Conservation (phyloP, 1,284 basidiomycete species). For the Sparassis latifolia region DNA sequence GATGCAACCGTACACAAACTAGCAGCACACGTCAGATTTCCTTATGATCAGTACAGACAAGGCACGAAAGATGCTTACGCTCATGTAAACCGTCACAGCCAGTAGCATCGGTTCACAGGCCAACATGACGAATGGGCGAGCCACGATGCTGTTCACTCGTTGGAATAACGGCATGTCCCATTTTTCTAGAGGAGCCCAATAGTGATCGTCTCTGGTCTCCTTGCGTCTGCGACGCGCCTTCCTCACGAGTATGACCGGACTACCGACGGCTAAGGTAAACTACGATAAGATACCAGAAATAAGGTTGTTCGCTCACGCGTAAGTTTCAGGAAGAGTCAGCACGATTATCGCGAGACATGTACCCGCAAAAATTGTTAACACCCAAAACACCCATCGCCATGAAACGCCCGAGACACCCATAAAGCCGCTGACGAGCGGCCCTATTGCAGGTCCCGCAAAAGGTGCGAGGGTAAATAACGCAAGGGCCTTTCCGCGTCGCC, state of each 20-base stretch:
- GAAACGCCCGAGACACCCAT: constrained; percentile 40
- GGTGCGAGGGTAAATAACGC: constrained; percentile 46
- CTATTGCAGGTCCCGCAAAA: constrained; percentile 67
- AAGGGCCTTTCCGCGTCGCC: constrained; percentile 29
- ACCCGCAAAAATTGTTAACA: constrained; percentile 60
- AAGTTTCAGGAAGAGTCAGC: constrained; percentile 75
- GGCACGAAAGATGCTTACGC: constrained; percentile 20
- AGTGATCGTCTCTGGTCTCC: constrained; percentile 50
- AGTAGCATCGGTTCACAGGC: constrained; percentile 40
- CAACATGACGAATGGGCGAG: constrained; percentile 36
- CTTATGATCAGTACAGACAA: neutral
- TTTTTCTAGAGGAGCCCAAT: constrained; percentile 36
- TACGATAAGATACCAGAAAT: neutral
- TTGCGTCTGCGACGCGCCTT: constrained; percentile 27
- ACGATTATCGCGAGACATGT: constrained; percentile 45
- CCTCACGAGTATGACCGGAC: constrained; percentile 32
- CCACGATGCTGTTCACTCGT: constrained; percentile 26
- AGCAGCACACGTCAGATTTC: neutral
- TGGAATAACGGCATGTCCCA: constrained; percentile 25
- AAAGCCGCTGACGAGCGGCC: constrained; percentile 62
- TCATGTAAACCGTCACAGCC: constrained; percentile 41
- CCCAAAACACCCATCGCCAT: constrained; percentile 78
- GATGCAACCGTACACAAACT: constrained; percentile 40
- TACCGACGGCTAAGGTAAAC: constrained; percentile 1
- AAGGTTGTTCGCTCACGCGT: constrained; percentile 28